Conservation (phyloP, 2,329 filamentous ascomycete species). For the Colletotrichum paranaense region DNA sequence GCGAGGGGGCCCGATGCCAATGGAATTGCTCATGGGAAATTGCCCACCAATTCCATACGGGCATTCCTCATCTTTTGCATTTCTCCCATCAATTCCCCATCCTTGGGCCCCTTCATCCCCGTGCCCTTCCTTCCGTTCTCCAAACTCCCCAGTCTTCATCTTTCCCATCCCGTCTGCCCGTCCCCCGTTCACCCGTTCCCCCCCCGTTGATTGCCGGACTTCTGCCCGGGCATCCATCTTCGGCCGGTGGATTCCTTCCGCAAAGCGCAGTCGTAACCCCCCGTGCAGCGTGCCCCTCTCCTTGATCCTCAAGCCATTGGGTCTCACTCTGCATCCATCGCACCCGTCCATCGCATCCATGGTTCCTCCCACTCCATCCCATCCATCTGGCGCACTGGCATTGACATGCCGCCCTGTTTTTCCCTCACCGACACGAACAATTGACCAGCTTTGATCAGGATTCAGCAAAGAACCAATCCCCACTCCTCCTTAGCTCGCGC, state of each 20-base stretch:
- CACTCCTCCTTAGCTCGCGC: neutral
- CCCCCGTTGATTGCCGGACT: neutral
- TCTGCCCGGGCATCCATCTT: neutral
- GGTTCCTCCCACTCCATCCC: neutral
- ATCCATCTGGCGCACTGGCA: neutral
- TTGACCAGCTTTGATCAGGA: neutral
- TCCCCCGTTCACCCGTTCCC: neutral
- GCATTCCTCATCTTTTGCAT: slow-evolving; percentile 6
- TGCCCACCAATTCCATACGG: neutral
- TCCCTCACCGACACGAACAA: neutral
- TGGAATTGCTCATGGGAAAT: slow-evolving; percentile 1
- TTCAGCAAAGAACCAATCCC: neutral
- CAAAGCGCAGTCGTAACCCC: neutral
- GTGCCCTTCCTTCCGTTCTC: neutral
- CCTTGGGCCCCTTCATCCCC: neutral
- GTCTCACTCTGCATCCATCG: neutral
- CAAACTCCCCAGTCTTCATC: neutral
- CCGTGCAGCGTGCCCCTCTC: neutral
- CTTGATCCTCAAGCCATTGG: neutral
- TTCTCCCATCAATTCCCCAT: neutral
- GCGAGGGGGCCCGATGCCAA: neutral
- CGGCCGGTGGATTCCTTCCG: neutral
- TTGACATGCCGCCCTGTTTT: slow-evolving; percentile 10
- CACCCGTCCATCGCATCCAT: neutral
- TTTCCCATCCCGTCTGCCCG: neutral